Conservation (phyloP, 2,329 filamentous ascomycete species). For the Fusarium musae region DNA sequence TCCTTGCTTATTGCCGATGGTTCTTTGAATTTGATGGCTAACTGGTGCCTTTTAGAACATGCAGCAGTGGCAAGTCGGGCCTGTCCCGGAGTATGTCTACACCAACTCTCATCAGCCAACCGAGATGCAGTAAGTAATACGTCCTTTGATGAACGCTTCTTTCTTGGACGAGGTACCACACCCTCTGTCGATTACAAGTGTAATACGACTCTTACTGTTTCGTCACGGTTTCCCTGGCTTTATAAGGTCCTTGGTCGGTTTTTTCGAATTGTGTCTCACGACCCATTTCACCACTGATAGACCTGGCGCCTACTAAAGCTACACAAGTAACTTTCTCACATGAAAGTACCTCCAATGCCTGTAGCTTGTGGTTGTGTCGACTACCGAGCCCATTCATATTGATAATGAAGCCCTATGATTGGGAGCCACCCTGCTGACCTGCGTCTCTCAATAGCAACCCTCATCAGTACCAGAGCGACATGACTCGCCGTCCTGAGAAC, state of each 20-base stretch:
- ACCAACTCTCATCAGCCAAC: slow-evolving; percentile 64
- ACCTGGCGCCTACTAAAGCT: slow-evolving; percentile 16
- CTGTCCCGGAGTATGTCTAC: slow-evolving; percentile 69
- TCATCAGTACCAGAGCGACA: slow-evolving; percentile 63
- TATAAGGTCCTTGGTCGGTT: not conserved
- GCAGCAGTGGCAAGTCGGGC: slow-evolving; percentile 71
- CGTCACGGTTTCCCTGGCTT: slow-evolving; percentile 21
- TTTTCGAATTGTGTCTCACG: slow-evolving; percentile 5
- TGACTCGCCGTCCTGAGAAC: slow-evolving; percentile 58
- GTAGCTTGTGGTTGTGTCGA: slow-evolving; percentile 12
- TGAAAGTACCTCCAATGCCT: slow-evolving; percentile 11
- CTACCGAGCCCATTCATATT: slow-evolving; percentile 42
- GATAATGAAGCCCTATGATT: slow-evolving; percentile 37
- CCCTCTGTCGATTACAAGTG: slow-evolving; percentile 29
- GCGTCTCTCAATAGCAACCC: slow-evolving; percentile 48
- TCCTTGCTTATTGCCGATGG: slow-evolving; percentile 15
- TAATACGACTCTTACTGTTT: slow-evolving; percentile 35
- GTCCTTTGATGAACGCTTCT: slow-evolving; percentile 54
- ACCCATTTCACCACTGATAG: slow-evolving; percentile 36
- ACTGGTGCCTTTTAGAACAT: slow-evolving; percentile 58
- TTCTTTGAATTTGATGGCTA: slow-evolving; percentile 19
- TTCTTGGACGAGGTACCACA: slow-evolving; percentile 39
- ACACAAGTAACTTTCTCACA: slow-evolving; percentile 27
- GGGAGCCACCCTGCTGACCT: slow-evolving; percentile 47
- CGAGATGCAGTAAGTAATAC: slow-evolving; percentile 69